Evolutionary conservation across 2,329 filamentous ascomycete genomes (phyloP), one percentile per base, ranked within the genome.

Genomic region (Alternaria brassicicola): DNA sequence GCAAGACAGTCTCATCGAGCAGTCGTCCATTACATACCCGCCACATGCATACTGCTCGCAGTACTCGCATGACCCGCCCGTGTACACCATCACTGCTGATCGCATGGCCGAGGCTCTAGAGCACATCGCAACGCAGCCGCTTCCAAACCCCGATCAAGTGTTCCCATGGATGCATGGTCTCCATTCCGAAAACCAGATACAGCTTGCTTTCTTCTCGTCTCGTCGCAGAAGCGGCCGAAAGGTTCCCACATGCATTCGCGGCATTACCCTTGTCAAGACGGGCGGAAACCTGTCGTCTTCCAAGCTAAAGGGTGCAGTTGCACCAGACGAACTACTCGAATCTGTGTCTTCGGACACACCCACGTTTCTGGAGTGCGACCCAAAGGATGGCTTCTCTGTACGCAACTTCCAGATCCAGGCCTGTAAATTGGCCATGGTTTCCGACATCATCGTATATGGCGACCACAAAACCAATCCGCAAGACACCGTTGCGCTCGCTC

Each of bases 151-250:
- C 0, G 86, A 89, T n/a, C 84, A 88, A 60, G 91, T 98, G 61
- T 99, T 98, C 71, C 95, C 95, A 2, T 99, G 95, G 95, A 83
- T 97, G 23, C 95, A 99, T 79, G 95, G 95, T 23, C 81, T 98
- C 38, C 93, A 98, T 71, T 89, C 91, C 0, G 87, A 90, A 61
- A 99, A 99, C 72, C 88, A 92, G 60, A 85, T 97, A 52, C 95
- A 99, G 72, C 85, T 95, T 61, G 86, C 90, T 6, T 98, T 97
- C 81, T 98, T 99, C 76, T 87, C 89, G 50, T 88, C 90, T 25
- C 86, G 92, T 61, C 89, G 89, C 70, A 89, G 88, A 60, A 82
- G 86, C n/a, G 78, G 89, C 49, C 84, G 90, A 45, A 88, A 85
- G 66, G 87, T 88, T 2, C 92, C 93, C 0, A 85, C 83, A 68